Evolutionary conservation across 768 basidiomycete genomes (phyloP).

Genomic region (Tylopilus balloui): DNA sequence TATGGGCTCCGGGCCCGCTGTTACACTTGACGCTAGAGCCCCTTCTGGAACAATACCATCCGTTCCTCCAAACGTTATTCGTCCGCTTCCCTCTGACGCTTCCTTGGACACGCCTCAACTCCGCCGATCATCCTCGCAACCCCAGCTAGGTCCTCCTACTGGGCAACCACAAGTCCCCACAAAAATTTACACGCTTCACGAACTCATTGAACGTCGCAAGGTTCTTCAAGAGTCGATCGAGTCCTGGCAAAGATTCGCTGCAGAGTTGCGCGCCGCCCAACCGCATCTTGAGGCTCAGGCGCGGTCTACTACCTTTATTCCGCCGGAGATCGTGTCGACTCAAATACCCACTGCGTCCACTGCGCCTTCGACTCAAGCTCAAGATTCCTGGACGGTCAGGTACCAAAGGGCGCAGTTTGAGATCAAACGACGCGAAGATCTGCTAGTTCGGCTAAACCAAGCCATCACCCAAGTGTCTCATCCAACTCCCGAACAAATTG

Average conservation of each 20-base stretch:
- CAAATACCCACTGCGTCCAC: background rate
- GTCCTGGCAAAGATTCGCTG: constrained; percentile 18
- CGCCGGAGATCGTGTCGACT: background rate
- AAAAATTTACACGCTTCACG: constrained; percentile 23
- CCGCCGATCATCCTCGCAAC: constrained; percentile 28
- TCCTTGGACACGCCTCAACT: constrained; percentile 18
- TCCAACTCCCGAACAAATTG: constrained; percentile 22
- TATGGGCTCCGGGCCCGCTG: constrained; percentile 1
- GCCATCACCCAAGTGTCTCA: constrained; percentile 23
- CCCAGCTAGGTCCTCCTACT: constrained; percentile 20
- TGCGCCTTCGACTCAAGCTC: constrained; percentile 4
- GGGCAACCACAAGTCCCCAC: constrained; percentile 13
- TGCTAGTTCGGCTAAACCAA: constrained; percentile 26
- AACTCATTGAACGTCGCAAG: constrained; percentile 24
- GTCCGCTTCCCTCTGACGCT: constrained; percentile 4
- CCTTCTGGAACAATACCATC: constrained; percentile 4
- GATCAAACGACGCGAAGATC: constrained; percentile 29
- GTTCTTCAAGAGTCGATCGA: constrained; percentile 27
- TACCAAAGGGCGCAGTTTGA: constrained; percentile 26
- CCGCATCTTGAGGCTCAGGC: constrained; percentile 12
- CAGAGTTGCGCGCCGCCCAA: constrained; percentile 17
- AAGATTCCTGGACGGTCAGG: constrained; percentile 20
- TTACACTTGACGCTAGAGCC: background rate
- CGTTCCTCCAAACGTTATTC: background rate
- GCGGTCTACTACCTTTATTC: background rate